Conservation (phyloP, 441 rosid genomes). For the Aleurites moluccanus region DNA sequence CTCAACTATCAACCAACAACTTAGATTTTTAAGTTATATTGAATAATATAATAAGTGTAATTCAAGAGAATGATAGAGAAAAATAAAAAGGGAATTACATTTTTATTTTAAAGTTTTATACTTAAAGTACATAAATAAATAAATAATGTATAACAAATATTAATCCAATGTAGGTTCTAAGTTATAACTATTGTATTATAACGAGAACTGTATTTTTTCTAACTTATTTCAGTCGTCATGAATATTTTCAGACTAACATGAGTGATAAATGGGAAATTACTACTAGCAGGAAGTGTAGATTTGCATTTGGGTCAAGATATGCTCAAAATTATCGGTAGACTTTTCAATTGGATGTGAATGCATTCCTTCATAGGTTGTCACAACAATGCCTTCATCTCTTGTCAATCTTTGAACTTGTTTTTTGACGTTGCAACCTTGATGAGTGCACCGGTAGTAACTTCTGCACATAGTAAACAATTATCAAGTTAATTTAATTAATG, state of each 20-base stretch:
- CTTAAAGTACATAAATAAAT: not conserved
- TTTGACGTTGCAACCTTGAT: slow-evolving; percentile 77
- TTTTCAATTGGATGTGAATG: slow-evolving; percentile 68
- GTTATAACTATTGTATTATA: no score
- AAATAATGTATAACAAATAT: not conserved
- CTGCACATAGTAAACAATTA: slow-evolving; percentile 31
- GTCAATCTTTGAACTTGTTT: slow-evolving; percentile 82
- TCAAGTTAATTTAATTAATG: not conserved
- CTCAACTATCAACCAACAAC: no score
- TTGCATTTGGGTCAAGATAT: slow-evolving; percentile 72
- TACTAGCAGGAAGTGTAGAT: slow-evolving; percentile 40
- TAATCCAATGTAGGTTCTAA: no score
- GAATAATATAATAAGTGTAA: no score
- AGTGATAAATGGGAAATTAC: no score
- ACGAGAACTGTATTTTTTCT: no score
- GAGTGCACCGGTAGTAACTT: slow-evolving; percentile 78
- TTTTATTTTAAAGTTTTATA: not conserved
- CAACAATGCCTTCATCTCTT: slow-evolving; percentile 63
- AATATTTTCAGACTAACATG: no score
- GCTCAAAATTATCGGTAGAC: slow-evolving; percentile 66
- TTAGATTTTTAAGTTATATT: no score
- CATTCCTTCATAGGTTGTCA: slow-evolving; percentile 79
- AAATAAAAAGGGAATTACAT: not conserved
- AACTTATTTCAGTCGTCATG: no score
- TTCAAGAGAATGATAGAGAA: no score